A percentile compares a stretch with the other conserved stretches of the same genome.
Evolutionary conservation across 2,329 filamentous ascomycete species (phyloP).

Genomic region (Beauveria varroae): DNA sequence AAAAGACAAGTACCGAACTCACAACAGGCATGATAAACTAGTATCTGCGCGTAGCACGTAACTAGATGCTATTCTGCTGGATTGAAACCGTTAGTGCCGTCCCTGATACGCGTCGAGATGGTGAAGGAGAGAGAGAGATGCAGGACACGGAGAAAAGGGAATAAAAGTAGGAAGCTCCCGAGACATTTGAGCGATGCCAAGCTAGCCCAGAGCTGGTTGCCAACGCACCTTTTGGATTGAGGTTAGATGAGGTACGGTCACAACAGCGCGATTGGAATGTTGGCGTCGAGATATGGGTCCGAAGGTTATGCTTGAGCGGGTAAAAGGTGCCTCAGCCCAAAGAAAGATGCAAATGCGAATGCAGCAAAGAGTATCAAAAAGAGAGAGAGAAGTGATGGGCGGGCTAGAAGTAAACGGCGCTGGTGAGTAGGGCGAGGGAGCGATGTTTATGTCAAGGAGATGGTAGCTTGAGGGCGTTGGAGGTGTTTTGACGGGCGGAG

Average conservation of each 20-base stretch:
- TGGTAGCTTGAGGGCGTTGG: constrained; percentile 12
- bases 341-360: constrained; percentile 15
- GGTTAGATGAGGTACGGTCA: constrained; percentile 24
- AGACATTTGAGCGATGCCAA: constrained; percentile 22
- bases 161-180: constrained; percentile 15
- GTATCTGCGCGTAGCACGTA: constrained; percentile 6
- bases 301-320: background rate
- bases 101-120: constrained; percentile 2
- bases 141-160: background rate
- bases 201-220: constrained; percentile 17
- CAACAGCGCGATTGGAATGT: constrained; percentile 31
- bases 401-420: constrained; percentile 12
- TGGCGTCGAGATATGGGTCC: constrained; percentile 20
- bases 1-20: background rate
- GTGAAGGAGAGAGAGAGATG: constrained; percentile 6
- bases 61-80: constrained; percentile 9
- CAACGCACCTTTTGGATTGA: constrained; percentile 27
- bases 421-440: constrained; percentile 12
- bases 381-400: constrained; percentile 16
- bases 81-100: background rate
- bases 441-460: constrained; percentile 13
- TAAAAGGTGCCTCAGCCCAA: constrained; percentile 18
- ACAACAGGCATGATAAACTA: constrained; percentile 12
- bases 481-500: constrained; percentile 16
- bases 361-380: constrained; percentile 11